Evolutionary conservation across 805 yeast genomes (phyloP), one percentile per base, ranked within the genome.

Genomic region (Candida jianshihensis): DNA sequence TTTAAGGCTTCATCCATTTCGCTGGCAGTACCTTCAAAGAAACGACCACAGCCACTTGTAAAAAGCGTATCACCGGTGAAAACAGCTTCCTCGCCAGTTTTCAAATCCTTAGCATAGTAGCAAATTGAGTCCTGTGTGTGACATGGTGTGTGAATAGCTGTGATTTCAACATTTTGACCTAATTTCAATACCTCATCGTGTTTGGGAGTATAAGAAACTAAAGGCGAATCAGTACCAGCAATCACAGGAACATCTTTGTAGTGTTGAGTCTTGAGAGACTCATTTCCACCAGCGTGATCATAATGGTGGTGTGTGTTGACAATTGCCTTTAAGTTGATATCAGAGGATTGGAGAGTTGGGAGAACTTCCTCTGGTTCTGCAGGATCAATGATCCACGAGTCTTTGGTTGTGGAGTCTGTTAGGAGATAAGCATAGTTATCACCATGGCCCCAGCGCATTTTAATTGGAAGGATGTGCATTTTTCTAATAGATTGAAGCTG

Each of bases 61-160:
- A 92, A 92, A 30, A 92, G 66, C 0, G 98, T 92, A 60, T 92
- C 99, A 11, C 99, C 99, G 0, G 97, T 86, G 62, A 92, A 87
- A 2, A 92, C 88, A 4, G 82, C 88, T 44, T 67, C 68, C 47
- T 87, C 75, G 24, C 68, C 70, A 1, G 88, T 75, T 25, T 58
- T 55, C 0, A 41, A 30, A 55, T 90, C 97, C 32, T 65, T 64
- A 0, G 74, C 87, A 49, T 60, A 82, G 60, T 87, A 92, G 54
- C 97, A 90, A 41, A 92, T 84, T 4, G 96, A 86, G 60, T 92
- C 99, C 60, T 83, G 92, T 0, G 99, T 92, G 59, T 92, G 99
- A 56, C 99, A 92, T 4, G 99, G 98, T 0, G 99, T 92, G 60
- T 90, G 90, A 27, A 90, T 66, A 1, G 96, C 94, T 2, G 80